Base-by-base conservation (phyloP, 139 green algal genomes). In the Picochlorum costavermella region DNA sequence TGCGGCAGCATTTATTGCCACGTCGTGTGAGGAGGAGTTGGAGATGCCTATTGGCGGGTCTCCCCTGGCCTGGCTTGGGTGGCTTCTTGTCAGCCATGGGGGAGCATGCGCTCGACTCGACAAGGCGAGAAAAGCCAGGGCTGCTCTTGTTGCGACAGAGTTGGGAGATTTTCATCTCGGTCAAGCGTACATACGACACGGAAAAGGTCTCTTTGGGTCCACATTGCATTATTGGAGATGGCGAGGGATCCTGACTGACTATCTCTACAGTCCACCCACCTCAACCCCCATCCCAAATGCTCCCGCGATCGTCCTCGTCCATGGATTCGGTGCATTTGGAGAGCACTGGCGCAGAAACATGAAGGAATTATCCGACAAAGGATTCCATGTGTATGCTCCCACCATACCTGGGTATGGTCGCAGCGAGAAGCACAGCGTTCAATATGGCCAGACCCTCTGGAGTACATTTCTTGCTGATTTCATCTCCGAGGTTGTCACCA, bases 271-370 rank as follows among this genome's bases (percentile, higher is more conserved):
- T 0, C 64, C 68, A 3, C 31, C 63, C 16, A 46, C 33, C 9
- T 40, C 59, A n/a, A 30, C 56, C 29, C 56, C 67, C 0, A 16
- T 55, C 17, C 56, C 64, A 11, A 69, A 70, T 3, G 69, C 64
- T 2, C 83, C 87, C 9, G 67, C 84, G 6, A 63, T 97, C 8
- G 60, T 98, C 64, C 75, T 98, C 36, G 83, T 96, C 36, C 92
- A 98, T 65, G 92, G 92, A 37, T 98, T 98, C 67, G 92, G 92
- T n/a, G 92, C 92, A 3, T 96, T 95, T 62, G 79, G 81, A 10
- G 88, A 95, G 64, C 92, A 98, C 67, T 98, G 83, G 79, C 75
- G 92, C 0, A 76, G 61, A 61, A 91, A 94, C 62, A 68, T 93
- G 25, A 67, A 51, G 1, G 72, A 69, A 0, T 75, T 95, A 45